Conservation (phyloP, 2,329 filamentous ascomycete species). For the Colletotrichum siamense region DNA sequence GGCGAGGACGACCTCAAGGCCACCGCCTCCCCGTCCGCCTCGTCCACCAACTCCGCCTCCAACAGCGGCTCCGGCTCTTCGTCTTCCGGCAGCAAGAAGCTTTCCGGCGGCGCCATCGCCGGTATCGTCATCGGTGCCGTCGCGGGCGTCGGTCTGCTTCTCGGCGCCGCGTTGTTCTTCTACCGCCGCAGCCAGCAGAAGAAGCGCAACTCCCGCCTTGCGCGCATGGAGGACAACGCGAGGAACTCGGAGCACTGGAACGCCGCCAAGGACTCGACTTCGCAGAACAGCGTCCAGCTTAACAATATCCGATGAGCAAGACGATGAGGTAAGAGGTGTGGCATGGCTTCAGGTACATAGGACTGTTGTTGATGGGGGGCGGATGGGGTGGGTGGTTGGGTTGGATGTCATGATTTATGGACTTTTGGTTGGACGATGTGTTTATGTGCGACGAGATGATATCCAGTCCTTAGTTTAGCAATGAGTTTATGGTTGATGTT, state of each 20-base stretch:
- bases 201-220: slow-evolving; percentile 18
- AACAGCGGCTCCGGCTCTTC: background rate
- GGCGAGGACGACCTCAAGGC: slow-evolving; percentile 27
- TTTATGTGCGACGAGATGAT: slow-evolving; percentile 12
- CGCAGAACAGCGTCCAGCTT: slow-evolving; percentile 11
- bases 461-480: background rate
- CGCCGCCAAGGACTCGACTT: slow-evolving; percentile 6
- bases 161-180: slow-evolving; percentile 10
- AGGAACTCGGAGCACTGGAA: slow-evolving; percentile 7
- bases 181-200: slow-evolving; percentile 17
- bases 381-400: background rate
- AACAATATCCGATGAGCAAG: background rate
- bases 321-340: rapidly evolving
- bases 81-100: background rate
- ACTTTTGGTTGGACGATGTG: background rate
- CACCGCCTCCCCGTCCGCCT: slow-evolving; percentile 18
- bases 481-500: background rate
- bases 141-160: slow-evolving; percentile 3
- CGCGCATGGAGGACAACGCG: slow-evolving; percentile 16
- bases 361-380: background rate
- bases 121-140: slow-evolving; percentile 19
- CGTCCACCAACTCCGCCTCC: slow-evolving; percentile 6
- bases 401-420: background rate
- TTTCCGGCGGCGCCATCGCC: slow-evolving; percentile 15
- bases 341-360: background rate